phyloP scores from a whole-genome alignment of 495 filamentous ascomycete genomes.

The Cladorrhinum samala region DNA sequence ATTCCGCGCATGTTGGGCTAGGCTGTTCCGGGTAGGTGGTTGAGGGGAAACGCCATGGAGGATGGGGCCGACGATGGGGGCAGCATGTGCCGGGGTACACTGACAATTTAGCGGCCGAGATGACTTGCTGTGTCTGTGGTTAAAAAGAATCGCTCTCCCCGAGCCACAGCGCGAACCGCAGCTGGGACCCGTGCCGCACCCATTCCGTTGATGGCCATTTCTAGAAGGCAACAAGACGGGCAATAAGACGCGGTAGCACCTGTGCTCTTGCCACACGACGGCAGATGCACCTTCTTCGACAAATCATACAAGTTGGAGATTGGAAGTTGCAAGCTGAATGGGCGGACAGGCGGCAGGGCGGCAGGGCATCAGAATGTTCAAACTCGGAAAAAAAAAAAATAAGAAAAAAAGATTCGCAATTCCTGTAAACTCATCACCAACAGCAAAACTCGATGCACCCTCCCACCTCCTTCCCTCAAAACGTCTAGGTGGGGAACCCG shows the following conservation, averaged over 20 bases:
- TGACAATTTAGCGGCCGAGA: background rate
- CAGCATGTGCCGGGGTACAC: constrained; percentile 14
- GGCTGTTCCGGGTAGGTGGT: constrained; percentile 36
- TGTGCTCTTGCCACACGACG: constrained; percentile 3
- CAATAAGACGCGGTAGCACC: background rate
- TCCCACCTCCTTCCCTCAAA: background rate
- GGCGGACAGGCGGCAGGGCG: background rate
- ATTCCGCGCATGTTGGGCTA: constrained; percentile 25
- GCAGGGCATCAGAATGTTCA: background rate
- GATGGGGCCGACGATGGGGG: background rate
- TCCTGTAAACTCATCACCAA: no score
- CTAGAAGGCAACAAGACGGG: constrained; percentile 6
- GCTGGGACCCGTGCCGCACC: background rate
- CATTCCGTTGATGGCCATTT: constrained; percentile 2
- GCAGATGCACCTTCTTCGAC: constrained; percentile 5
- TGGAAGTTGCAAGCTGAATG: constrained; percentile 10
- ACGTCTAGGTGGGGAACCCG: background rate
- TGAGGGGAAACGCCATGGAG: constrained; percentile 16
- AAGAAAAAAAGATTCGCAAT: background rate
- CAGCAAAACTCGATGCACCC: no score
- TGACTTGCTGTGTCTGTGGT: background rate
- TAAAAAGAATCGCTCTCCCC: constrained; percentile 2
- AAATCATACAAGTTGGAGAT: constrained; percentile 10
- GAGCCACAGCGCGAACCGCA: no score
- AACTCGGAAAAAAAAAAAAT: background rate